These are phyloP conservation scores for Aschersonia sp. DNA, from an alignment of 2,329 filamentous ascomycete species.

Conservation along the genomic window DNA sequence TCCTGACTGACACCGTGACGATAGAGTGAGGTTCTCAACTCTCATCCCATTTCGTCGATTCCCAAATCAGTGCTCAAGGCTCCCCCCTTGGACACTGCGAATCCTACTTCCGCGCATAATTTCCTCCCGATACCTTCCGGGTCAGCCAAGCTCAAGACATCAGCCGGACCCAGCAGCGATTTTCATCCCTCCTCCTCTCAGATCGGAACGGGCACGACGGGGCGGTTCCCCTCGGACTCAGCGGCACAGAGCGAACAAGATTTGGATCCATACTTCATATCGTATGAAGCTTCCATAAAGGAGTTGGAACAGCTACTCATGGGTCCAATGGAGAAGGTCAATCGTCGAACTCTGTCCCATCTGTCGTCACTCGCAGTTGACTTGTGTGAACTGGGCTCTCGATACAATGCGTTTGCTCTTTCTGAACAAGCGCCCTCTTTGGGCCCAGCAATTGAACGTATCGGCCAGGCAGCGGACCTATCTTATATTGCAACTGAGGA, in stretches of 20 bases:
- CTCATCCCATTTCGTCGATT: slow-evolving; percentile 77
- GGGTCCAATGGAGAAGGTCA: slow-evolving; percentile 94
- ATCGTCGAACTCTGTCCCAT: slow-evolving; percentile 75
- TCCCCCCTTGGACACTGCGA: slow-evolving; percentile 89
- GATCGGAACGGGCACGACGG: slow-evolving; percentile 44
- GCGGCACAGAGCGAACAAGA: slow-evolving; percentile 73
- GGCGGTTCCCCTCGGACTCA: slow-evolving; percentile 69
- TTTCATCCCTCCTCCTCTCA: slow-evolving; percentile 21
- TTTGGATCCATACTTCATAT: slow-evolving; percentile 88
- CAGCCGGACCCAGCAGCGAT: slow-evolving; percentile 21
- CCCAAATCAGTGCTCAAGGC: slow-evolving; percentile 91
- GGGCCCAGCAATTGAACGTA: slow-evolving; percentile 81
- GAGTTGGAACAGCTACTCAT: slow-evolving; percentile 79
- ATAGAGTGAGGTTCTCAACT: slow-evolving; percentile 87
- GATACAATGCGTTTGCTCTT: slow-evolving; percentile 91
- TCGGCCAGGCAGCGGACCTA: slow-evolving; percentile 87
- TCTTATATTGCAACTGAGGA: slow-evolving; percentile 95
- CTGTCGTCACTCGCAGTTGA: slow-evolving; percentile 73
- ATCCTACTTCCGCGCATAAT: slow-evolving; percentile 72
- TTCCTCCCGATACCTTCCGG: slow-evolving; percentile 75
- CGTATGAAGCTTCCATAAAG: slow-evolving; percentile 82
- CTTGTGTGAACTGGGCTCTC: slow-evolving; percentile 82
- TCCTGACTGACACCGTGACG: slow-evolving; percentile 6
- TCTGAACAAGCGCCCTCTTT: slow-evolving; percentile 83
- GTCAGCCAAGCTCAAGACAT: slow-evolving; percentile 70